Base-by-base conservation (phyloP, 495 filamentous ascomycete genomes). In the Letharia columbiana region DNA sequence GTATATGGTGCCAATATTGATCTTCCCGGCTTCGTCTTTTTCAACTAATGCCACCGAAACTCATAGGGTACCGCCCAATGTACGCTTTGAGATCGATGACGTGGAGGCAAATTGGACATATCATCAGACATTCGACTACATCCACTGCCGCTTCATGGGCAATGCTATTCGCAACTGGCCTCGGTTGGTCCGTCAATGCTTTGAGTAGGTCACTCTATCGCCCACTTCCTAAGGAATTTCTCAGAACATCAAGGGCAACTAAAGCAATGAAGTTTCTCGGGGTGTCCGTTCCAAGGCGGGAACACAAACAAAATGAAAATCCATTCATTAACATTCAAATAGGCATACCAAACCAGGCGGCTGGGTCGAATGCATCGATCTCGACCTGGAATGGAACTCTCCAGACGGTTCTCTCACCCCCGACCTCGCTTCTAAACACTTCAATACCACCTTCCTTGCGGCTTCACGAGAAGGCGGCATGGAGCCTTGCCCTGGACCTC, bases 1-100 rank as follows among this genome's bases (percentile, higher is more conserved):
- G 54, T 37, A 57, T n/a, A n/a, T 74, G 75, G 50, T 83, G 77
- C 71, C 82, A 76, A 50, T 41, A 66, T 37, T n/a, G 18, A 37
- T 33, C 60, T 47, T 54, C 59, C 63, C 40, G 17, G 28, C 10
- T 31, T 28, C 35, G 23, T 33, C 42, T 20, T n/a, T 39, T 60
- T 59, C 28, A 60, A 67, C 58, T 61, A 37, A 58, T 28, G 54
- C 63, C 15, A 23, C 20, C 20, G 28, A 64, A 15, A 54, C 15
- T 31, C 18, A 58, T 60, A 80, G 78, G 79, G 75, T 85, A 57
- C 84, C 85, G 7, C 83, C 85, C 23, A 88, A 88, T 67, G 83
- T 86, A 67, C 81, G 77, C 44, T 89, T 89, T 68, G 79, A 83
- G 72, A 75, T 89, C 44, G 84, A 86, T 70, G 83, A 89, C 71